A percentile compares a stretch with the other conserved stretches of the same genome.
phyloP scores from a whole-genome alignment of 2,329 filamentous ascomycete genomes.

The Trichoderma simmonsii region DNA sequence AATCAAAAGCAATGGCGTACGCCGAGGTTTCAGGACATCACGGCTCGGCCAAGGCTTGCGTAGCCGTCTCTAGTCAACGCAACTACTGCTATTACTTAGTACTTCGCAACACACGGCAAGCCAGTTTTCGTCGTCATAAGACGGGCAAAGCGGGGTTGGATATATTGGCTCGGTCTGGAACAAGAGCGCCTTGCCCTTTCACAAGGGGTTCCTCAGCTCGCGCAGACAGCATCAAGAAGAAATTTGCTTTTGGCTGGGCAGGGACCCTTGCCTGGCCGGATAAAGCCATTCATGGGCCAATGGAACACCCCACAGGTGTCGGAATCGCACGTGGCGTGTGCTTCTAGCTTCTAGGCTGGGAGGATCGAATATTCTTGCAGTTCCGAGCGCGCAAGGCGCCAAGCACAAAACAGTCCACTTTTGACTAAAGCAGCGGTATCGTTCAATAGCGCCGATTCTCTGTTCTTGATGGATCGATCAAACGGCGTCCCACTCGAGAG shows the following conservation, averaged over 20 bases:
- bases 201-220: background rate
- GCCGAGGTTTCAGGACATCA: background rate
- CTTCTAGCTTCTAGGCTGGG: constrained; percentile 10
- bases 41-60: background rate
- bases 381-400: background rate
- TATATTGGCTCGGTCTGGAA: constrained; percentile 4
- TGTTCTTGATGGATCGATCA: constrained; percentile 9
- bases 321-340: constrained; percentile 17
- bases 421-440: constrained; percentile 8
- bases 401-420: constrained; percentile 1
- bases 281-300: constrained; percentile 3
- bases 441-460: constrained; percentile 15
- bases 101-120: background rate
- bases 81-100: background rate
- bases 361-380: constrained; percentile 17
- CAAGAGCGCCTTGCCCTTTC: background rate
- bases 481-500: constrained; percentile 12
- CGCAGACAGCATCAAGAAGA: background rate
- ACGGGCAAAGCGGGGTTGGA: background rate
- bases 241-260: background rate
- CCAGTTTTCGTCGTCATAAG: background rate
- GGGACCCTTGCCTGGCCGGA: constrained; percentile 1
- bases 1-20: background rate
- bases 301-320: constrained; percentile 12
- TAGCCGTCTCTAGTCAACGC: background rate